phyloP scores from a whole-genome alignment of 495 filamentous ascomycete species.

The Hypomontagnella monticulosa region DNA sequence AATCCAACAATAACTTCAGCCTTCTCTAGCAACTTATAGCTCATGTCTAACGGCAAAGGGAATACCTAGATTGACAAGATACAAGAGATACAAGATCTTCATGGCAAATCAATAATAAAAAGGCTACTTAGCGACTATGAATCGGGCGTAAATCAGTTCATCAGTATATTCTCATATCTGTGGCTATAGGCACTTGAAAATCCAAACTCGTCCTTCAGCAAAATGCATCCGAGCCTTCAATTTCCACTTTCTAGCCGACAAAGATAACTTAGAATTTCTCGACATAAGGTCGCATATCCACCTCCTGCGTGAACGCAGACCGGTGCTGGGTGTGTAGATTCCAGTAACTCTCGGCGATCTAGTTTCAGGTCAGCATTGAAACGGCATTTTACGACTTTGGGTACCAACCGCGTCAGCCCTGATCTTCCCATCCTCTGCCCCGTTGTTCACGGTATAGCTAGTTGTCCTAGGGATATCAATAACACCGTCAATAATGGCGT shows the following conservation, averaged over 20 bases:
- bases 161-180: background rate
- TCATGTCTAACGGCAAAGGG: background rate
- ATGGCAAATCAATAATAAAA: no score
- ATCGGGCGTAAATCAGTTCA: background rate
- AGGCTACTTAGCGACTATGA: background rate
- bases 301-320: constrained; percentile 82
- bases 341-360: constrained; percentile 95
- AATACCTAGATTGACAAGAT: no score
- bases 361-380: constrained; percentile 16
- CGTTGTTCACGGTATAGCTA: constrained; percentile 65
- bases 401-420: constrained; percentile 79
- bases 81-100: no score
- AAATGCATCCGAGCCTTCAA: background rate
- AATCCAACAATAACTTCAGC: background rate
- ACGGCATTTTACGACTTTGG: background rate
- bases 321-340: constrained; percentile 85
- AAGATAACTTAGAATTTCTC: constrained; percentile 69
- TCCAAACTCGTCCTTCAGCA: background rate
- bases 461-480: constrained; percentile 85
- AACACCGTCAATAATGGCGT: constrained; percentile 86
- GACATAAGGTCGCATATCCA: constrained; percentile 82
- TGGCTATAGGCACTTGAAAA: background rate
- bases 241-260: background rate
- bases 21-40: background rate
- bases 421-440: constrained; percentile 75